These are phyloP conservation scores for Colletotrichum costaricense DNA, from an alignment of 2,329 filamentous ascomycete genomes.

Conservation along the genomic window DNA sequence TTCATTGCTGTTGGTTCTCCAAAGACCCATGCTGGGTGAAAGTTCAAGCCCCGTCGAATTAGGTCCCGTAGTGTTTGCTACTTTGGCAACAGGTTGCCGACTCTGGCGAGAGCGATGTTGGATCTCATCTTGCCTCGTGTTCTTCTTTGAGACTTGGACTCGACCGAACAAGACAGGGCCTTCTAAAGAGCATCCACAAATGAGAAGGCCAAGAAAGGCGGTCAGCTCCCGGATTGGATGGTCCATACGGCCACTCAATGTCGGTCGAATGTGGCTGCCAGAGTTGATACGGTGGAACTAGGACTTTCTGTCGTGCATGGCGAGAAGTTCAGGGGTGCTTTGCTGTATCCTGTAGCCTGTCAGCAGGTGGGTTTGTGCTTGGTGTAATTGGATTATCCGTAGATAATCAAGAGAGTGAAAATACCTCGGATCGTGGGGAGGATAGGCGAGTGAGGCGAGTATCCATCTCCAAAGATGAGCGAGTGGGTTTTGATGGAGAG, in stretches of 20 bases:
- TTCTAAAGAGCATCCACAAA: constrained; percentile 18
- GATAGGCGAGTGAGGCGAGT: neutral
- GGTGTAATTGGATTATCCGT: neutral
- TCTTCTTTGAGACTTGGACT: neutral
- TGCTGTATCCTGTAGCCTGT: neutral
- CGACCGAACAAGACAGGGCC: neutral
- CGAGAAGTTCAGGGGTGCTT: neutral
- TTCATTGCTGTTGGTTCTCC: neutral
- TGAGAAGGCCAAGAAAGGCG: constrained; percentile 37
- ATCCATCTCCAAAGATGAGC: neutral
- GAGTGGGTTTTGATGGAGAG: neutral
- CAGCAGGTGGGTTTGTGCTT: neutral
- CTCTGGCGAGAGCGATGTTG: neutral
- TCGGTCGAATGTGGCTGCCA: constrained; percentile 26
- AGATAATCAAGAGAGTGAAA: neutral
- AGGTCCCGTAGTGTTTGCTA: neutral
- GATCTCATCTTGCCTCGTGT: neutral
- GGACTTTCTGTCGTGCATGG: constrained; percentile 28
- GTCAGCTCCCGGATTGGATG: constrained; percentile 36
- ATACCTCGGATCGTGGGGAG: constrained; percentile 14
- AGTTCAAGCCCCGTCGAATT: neutral
- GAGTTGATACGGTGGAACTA: constrained; percentile 19
- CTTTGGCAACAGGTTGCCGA: neutral
- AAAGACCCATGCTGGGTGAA: neutral
- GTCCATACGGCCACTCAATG: constrained; percentile 12